Evolutionary conservation across 2,329 filamentous ascomycete genomes (phyloP).

Genomic region (Fusarium sp.): DNA sequence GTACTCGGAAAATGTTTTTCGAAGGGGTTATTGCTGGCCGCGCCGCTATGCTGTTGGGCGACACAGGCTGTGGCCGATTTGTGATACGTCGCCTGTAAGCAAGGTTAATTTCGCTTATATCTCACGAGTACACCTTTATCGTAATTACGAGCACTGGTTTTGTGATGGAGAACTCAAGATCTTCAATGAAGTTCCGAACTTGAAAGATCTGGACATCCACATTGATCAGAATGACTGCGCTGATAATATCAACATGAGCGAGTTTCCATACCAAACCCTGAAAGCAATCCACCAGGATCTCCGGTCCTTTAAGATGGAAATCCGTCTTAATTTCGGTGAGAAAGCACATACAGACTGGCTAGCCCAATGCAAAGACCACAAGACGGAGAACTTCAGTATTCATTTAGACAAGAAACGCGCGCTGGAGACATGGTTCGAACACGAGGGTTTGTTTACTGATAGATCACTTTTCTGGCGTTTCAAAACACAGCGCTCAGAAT

Average conservation of each 20-base stretch:
- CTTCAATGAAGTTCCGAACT: neutral
- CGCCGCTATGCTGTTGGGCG: neutral
- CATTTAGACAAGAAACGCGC: slow-evolving; percentile 7
- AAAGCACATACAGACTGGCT: neutral
- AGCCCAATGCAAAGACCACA: neutral
- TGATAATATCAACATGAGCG: neutral
- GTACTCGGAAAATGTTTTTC: slow-evolving; percentile 13
- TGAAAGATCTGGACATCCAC: slow-evolving; percentile 12
- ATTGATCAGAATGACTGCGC: neutral
- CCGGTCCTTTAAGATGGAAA: neutral
- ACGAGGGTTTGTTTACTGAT: neutral
- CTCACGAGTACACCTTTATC: neutral
- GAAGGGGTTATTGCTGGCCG: slow-evolving; percentile 1
- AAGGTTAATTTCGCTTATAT: neutral
- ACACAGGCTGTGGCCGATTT: neutral
- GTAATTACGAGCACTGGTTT: neutral
- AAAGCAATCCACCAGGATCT: neutral
- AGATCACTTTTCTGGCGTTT: slow-evolving; percentile 11
- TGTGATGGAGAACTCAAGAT: neutral
- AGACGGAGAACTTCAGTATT: neutral
- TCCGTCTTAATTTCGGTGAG: neutral
- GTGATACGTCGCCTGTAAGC: slow-evolving; percentile 3
- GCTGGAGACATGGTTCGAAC: slow-evolving; percentile 7
- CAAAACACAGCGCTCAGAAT: neutral
- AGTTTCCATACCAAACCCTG: neutral